Evolutionary conservation across 176 grass and related monocot species (phyloP).

Genomic region (Oryza rufipogon): DNA sequence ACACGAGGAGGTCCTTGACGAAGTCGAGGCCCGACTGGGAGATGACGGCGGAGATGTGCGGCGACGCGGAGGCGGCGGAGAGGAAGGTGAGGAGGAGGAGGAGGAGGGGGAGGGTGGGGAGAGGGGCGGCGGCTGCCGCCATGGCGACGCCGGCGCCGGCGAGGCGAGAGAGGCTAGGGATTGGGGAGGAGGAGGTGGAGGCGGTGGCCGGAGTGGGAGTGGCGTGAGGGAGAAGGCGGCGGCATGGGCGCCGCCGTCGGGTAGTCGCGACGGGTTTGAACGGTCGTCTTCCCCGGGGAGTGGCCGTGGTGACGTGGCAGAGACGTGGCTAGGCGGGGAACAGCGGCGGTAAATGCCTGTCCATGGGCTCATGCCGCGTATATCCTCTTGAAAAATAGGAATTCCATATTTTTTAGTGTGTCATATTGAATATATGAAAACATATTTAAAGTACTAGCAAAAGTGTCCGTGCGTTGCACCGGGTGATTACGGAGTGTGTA

Average conservation of each 20-base stretch:
- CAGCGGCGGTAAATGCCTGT: background rate
- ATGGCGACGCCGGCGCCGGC: slow-evolving; percentile 16
- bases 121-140: background rate
- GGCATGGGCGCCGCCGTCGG: slow-evolving; percentile 1
- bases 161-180: background rate
- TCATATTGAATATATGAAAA: too few relatives aligned
- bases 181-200: background rate
- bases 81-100: slow-evolving; percentile 38
- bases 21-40: slow-evolving; percentile 85
- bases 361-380: too few relatives aligned
- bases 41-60: slow-evolving; percentile 72
- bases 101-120: slow-evolving; percentile 22
- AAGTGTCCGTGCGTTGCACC: too few relatives aligned
- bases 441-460: too few relatives aligned
- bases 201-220: background rate
- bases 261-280: slow-evolving; percentile 8
- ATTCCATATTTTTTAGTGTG: too few relatives aligned
- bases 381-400: too few relatives aligned
- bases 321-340: background rate
- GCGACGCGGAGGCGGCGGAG: slow-evolving; percentile 14
- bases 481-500: too few relatives aligned
- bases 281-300: slow-evolving; percentile 3
- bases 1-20: slow-evolving; percentile 76
- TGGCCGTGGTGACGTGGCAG: slow-evolving; percentile 23
- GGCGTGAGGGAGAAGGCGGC: slow-evolving; percentile 33